Base-by-base conservation (phyloP, 2,329 filamentous ascomycete species). In the Penicillium sp. region DNA sequence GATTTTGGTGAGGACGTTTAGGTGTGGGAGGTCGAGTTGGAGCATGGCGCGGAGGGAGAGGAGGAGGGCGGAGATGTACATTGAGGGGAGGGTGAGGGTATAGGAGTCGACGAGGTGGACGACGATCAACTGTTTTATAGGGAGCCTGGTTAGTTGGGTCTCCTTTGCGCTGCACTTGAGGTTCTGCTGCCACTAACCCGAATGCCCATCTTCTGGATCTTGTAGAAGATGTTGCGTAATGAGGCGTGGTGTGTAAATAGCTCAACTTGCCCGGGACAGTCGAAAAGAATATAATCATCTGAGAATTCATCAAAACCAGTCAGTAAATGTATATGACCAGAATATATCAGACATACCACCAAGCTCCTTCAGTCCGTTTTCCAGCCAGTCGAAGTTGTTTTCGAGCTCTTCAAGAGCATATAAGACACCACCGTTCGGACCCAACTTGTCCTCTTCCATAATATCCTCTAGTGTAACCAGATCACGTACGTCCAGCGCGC, bases 1-100 rank as follows among this genome's bases (percentile, higher is more conserved):
- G 77, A 99, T 96, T 78, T 99, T 99, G 57, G 93, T 97, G 27
- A 99, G 84, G 61, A 99, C 90, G 70, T 99, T 99, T 65, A 99
- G 82, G 71, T 97, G 91, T 0, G 94, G 92, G 61, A 97, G 89
- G 71, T 97, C 94, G 84, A 99, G 93, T 77, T 97, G 94, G 53
- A 99, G 86, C 93, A 99, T 99, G 67, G 91, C 93, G 64, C 94
- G 89, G 63, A 99, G 86, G 55, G 92, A 93, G 25, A 99, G 87
- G 56, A 99, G 87, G 57, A 99, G 83, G 67, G 96, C 94, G 65
- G 93, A 96, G 59, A 99, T 89, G 76, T 97, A 99, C 60, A 97
- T 85, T 3, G 93, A 97, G 0, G 94, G 94, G 59, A 96, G 87
- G 0, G 93, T 96, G 29, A 97, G 83, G 73, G 91, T 93, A 73